Evolutionary conservation across 257 asterid genomes (phyloP), one percentile per base, ranked within the genome.

Genomic region (Solanum dulcamara): DNA sequence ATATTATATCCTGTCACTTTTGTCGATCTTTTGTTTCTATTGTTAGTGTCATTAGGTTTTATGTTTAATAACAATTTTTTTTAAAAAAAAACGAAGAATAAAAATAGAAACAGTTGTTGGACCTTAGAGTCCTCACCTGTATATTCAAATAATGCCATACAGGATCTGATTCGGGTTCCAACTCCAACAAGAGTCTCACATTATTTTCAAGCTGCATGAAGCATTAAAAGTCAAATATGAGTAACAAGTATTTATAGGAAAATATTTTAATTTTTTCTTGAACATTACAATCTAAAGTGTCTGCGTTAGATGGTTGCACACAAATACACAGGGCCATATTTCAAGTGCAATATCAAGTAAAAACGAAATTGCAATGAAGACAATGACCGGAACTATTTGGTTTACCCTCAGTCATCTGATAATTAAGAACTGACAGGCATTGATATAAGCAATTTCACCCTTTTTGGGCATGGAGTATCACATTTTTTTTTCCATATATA

Each of bases 141-240:
- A 94, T 91, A 84, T 88, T 95, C 86, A 96, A 89, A 93, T 96
- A 96, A 90, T 94, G 97, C 93, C 96, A 93, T 70, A 94, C 94
- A 84, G 99, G 99, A 93, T 96, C 98, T n/a, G 98, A 92, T 86
- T 94, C 99, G 15, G 99, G 98, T 72, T 96, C 99, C 90, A 96
- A 96, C 92, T 96, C 99, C 97, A 93, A 85, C 82, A 96, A 88
- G 89, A 94, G 97, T 82, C 99, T 93, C 89, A 94, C 98, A 26
- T 90, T 92, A 89, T 96, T 96, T 92, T 96, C 99, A 90, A 96
- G 99, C 99, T 96, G 87, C 94, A 94, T 22, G 86, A 93, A 85
- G 84, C 88, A 89, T 81, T 86, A 90, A 82, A 86, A 87, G 44
- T 44, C 72, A 81, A 88, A 70, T 22, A 51, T 37, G 60, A 79